Conservation (phyloP, 495 filamentous ascomycete genomes). For the Penicillium riverlandense region DNA sequence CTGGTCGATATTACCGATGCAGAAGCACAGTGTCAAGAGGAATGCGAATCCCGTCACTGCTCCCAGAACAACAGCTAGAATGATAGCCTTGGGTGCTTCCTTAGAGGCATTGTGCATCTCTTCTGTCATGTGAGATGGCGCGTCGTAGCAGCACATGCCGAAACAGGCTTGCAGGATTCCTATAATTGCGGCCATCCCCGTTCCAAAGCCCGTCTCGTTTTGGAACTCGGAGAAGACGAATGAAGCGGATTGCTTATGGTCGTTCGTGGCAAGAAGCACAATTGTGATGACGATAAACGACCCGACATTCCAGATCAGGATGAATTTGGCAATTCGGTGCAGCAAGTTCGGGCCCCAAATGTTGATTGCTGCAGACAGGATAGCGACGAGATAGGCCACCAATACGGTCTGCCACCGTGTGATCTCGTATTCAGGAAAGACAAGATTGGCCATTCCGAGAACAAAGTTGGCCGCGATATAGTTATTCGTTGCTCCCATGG, state of each 20-base stretch:
- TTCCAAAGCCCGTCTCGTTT: conserved; percentile 46
- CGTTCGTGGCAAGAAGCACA: conserved; percentile 45
- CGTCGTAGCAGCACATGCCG: conserved; percentile 50
- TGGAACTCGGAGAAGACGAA: conserved; percentile 54
- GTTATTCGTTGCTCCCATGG: conserved; percentile 53
- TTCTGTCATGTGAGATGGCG: conserved; percentile 40
- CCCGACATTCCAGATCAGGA: conserved; percentile 48
- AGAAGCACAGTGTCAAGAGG: conserved; percentile 41
- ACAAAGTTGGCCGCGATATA: conserved; percentile 50
- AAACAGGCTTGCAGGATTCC: conserved; percentile 52
- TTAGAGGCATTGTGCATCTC: conserved; percentile 44
- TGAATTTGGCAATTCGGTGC: conserved; percentile 42
- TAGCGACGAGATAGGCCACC: conserved; percentile 41
- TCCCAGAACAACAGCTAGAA: conserved; percentile 45
- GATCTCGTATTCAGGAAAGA: conserved; percentile 45
- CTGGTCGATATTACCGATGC: conserved; percentile 36
- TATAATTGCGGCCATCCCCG: conserved; percentile 44
- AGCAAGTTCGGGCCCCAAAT: conserved; percentile 45
- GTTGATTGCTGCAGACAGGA: conserved; percentile 38
- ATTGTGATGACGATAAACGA: conserved; percentile 46
- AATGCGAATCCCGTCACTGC: conserved; percentile 44
- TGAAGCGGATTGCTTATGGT: conserved; percentile 46
- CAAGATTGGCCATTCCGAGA: conserved; percentile 47
- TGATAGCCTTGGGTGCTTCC: conserved; percentile 48
- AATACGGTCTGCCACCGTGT: conserved; percentile 52